A percentile compares a stretch with the other conserved stretches of the same genome.
Conservation (phyloP, 1,284 basidiomycete species). For the Ustanciosporium gigantosporum region DNA sequence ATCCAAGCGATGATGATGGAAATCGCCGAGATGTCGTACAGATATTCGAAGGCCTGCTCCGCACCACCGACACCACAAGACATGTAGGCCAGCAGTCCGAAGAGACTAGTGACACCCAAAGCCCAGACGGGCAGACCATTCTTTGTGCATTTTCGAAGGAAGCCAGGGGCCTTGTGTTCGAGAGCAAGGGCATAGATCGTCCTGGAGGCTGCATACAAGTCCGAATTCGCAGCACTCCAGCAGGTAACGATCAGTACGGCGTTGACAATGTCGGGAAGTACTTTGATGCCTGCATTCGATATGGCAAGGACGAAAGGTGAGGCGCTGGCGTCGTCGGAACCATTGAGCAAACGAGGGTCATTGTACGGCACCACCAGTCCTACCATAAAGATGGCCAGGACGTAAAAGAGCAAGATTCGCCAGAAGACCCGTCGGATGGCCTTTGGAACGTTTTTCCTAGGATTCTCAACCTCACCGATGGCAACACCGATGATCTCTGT, state of each 20-base stretch:
- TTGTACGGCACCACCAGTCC: slow-evolving; percentile 51
- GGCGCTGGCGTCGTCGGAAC: slow-evolving; percentile 33
- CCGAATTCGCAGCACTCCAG: slow-evolving; percentile 80
- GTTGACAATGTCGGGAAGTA: slow-evolving; percentile 67
- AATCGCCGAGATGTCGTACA: slow-evolving; percentile 69
- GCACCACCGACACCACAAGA: slow-evolving; percentile 63
- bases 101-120: slow-evolving; percentile 70
- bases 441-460: slow-evolving; percentile 54
- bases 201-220: slow-evolving; percentile 79
- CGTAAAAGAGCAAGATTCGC: slow-evolving; percentile 62
- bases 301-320: slow-evolving; percentile 62
- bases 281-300: slow-evolving; percentile 62
- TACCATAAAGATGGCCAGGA: slow-evolving; percentile 63
- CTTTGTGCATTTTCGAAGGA: slow-evolving; percentile 72
- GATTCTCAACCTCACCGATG: slow-evolving; percentile 68
- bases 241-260: slow-evolving; percentile 75
- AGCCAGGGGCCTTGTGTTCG: slow-evolving; percentile 73
- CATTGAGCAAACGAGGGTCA: slow-evolving; percentile 23
- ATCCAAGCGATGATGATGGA: slow-evolving; percentile 79
- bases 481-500: slow-evolving; percentile 85
- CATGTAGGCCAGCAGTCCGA: slow-evolving; percentile 72
- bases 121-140: slow-evolving; percentile 76
- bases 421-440: slow-evolving; percentile 45
- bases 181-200: slow-evolving; percentile 73
- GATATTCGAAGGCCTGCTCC: slow-evolving; percentile 68